Evolutionary conservation across 495 filamentous ascomycete genomes (phyloP), one percentile per base, ranked within the genome.

Genomic region (Talaromyces borbonicus): DNA sequence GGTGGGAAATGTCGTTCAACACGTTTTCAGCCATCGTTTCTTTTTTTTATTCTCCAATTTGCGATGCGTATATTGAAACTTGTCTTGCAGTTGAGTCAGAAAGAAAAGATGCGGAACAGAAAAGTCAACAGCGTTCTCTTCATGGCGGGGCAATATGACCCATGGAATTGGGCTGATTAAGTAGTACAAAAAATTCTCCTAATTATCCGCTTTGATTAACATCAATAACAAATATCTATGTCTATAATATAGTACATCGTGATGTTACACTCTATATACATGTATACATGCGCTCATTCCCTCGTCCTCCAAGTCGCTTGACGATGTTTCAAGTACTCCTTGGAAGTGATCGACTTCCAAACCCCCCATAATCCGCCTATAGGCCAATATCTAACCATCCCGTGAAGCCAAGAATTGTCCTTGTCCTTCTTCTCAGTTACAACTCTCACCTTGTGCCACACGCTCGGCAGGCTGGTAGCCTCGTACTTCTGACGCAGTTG

Each of bases 1-100:
- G 73, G 60, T 99, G 92, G 24, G 92, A 96, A 56, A 99, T 96
- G 59, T 97, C 90, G 71, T 99, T 78, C 16, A 99, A 84, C 36
- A 99, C 84, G 42, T 66, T 73, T 52, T 80, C 77, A 24, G 69
- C 65, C 80, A 84, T 83, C 36, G 43, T 56, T 46, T n/a, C n/a
- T 15, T 41, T 26, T n/a, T n/a, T n/a, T n/a, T n/a, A n/a, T n/a
- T n/a, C n/a, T n/a, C n/a, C n/a, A n/a, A n/a, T n/a, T n/a, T n/a
- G n/a, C n/a, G n/a, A n/a, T n/a, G n/a, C n/a, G n/a, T n/a, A n/a
- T n/a, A n/a, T n/a, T n/a, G n/a, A n/a, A n/a, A n/a, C n/a, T n/a
- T n/a, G n/a, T n/a, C n/a, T n/a, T n/a, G 15, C 11, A 38, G 16
- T 8, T 11, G 8, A 22, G 16, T 11, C 9, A 22, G 18, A 22